phyloP scores from a whole-genome alignment of 768 basidiomycete species.

The Hericium coralloides region DNA sequence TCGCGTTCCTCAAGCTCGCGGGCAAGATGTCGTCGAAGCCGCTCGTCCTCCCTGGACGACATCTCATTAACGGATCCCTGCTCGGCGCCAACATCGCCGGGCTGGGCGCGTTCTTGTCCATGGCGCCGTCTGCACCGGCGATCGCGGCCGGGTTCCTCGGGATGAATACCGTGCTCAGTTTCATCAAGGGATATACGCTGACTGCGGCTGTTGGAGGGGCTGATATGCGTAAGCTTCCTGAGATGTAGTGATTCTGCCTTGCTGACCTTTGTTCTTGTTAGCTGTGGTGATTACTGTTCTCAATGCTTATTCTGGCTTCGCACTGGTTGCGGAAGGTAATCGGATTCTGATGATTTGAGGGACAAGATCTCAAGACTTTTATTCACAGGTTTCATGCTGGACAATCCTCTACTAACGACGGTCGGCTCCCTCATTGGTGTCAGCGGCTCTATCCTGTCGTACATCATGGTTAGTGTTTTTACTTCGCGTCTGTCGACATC shows the following conservation, averaged over 20 bases:
- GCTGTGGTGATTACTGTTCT: conserved; percentile 87
- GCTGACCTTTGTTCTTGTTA: conserved; percentile 19
- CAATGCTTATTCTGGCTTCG: conserved; percentile 88
- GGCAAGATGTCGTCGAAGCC: conserved; percentile 74
- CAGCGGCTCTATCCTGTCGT: conserved; percentile 84
- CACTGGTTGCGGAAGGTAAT: conserved; percentile 78
- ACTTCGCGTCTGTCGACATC: neutral
- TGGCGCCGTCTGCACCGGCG: conserved; percentile 59
- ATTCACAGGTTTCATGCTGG: conserved; percentile 69
- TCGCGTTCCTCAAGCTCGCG: conserved; percentile 83
- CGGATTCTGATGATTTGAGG: neutral
- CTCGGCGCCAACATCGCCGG: conserved; percentile 62
- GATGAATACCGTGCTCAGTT: conserved; percentile 66
- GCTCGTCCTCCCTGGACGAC: conserved; percentile 64
- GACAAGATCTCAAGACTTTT: neutral
- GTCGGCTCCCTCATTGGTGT: conserved; percentile 85
- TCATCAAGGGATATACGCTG: conserved; percentile 79
- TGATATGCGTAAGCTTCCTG: conserved; percentile 69
- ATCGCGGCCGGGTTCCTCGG: conserved; percentile 75
- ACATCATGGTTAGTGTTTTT: conserved; percentile 67
- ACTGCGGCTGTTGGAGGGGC: conserved; percentile 91
- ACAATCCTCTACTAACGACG: conserved; percentile 75
- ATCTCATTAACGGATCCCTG: conserved; percentile 65
- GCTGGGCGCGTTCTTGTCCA: conserved; percentile 70
- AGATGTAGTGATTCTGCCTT: neutral